Percentiles rank a stretch among this genome's conserved stretches.
These are phyloP conservation scores for Mycena albidolilacea DNA, from an alignment of 768 basidiomycete genomes.

Conservation along the genomic window DNA sequence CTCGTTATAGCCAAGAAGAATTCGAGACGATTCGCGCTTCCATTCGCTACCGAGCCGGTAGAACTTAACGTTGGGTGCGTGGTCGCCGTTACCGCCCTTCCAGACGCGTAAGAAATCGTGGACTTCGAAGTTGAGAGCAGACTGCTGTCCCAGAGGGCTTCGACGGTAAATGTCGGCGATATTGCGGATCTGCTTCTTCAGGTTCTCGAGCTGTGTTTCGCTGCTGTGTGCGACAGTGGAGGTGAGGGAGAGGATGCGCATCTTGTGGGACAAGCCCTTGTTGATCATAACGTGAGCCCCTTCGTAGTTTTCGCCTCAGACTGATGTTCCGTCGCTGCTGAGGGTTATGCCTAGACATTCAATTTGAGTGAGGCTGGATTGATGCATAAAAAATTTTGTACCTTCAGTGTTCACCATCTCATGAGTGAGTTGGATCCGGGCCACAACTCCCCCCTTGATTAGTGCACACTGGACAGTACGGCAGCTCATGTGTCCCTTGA, in stretches of 20 bases:
- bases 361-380: too few species aligned
- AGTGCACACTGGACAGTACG: too few species aligned
- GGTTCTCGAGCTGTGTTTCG: constrained; percentile 36
- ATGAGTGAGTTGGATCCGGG: constrained; percentile 23
- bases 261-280: constrained; percentile 5
- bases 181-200: constrained; percentile 5
- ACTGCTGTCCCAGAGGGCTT: background rate
- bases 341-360: background rate
- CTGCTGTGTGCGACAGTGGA: constrained; percentile 40
- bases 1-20: constrained; percentile 14
- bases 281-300: constrained; percentile 7
- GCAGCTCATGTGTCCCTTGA: too few species aligned
- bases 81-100: constrained; percentile 16
- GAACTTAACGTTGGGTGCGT: constrained; percentile 13
- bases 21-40: background rate
- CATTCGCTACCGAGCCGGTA: background rate
- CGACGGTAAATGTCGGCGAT: background rate
- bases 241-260: constrained; percentile 18
- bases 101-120: constrained; percentile 21
- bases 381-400: background rate
- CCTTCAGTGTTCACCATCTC: constrained; percentile 24
- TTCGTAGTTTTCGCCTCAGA: constrained; percentile 19
- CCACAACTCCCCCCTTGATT: too few species aligned
- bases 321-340: constrained; percentile 4
- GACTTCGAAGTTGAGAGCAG: constrained; percentile 9